Percentiles rank a stretch among this genome's conserved stretches.
Evolutionary conservation across 169 alveolate species (phyloP).

Genomic region (Theileria equi): DNA sequence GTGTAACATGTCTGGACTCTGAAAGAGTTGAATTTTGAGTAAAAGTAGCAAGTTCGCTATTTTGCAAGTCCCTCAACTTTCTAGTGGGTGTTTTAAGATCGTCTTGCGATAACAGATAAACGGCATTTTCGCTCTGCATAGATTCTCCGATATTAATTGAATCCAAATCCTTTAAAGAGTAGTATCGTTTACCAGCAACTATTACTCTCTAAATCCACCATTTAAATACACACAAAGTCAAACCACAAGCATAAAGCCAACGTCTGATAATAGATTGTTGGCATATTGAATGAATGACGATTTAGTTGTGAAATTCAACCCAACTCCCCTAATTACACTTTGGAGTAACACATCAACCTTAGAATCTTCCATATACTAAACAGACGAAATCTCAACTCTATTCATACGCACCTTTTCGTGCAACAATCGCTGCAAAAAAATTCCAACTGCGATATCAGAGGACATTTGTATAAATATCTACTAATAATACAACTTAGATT

Average conservation of each 20-base stretch:
- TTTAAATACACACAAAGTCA: not conserved
- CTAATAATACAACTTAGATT: not conserved
- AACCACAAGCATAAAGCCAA: constrained; percentile 60
- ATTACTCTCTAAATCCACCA: constrained; percentile 7
- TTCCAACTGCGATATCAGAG: constrained; percentile 40
- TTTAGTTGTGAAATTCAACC: constrained; percentile 27
- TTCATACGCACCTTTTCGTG: constrained; percentile 30
- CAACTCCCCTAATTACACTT: constrained; percentile 51
- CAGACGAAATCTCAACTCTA: not conserved
- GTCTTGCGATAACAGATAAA: not conserved
- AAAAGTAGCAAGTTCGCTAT: not conserved
- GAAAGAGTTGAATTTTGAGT: constrained; percentile 9
- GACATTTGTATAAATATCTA: constrained; percentile 17
- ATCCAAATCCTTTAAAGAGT: constrained; percentile 51
- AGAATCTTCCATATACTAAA: constrained; percentile 47
- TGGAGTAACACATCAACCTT: constrained; percentile 33
- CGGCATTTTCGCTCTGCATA: not conserved
- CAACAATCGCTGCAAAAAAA: constrained; percentile 54
- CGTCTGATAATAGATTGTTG: constrained; percentile 22
- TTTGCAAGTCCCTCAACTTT: not conserved
- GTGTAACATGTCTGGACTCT: not conserved
- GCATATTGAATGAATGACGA: constrained; percentile 28
- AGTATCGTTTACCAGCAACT: constrained; percentile 36
- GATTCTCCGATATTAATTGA: not conserved
- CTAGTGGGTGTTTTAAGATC: constrained; percentile 18